Base-by-base conservation (phyloP, 2,329 filamentous ascomycete genomes). In the Metarhizium rileyi region DNA sequence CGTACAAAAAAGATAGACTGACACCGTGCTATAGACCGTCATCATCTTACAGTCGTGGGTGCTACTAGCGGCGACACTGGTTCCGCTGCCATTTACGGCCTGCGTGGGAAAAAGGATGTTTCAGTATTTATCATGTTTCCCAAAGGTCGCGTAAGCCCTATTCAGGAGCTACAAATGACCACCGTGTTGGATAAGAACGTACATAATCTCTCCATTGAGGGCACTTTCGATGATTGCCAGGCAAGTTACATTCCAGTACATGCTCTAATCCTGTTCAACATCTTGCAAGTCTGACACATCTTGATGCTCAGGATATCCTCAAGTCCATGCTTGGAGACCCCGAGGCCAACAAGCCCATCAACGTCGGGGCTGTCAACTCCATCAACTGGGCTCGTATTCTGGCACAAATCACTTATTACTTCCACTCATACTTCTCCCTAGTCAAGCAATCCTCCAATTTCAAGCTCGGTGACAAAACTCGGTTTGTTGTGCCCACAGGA, bases 81-180 rank as follows among this genome's bases (percentile, higher is more conserved):
- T 23, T 95, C 89, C 26, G 91, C 91, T 10, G 93, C 93, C 56
- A 97, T 98, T 59, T 96, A 97, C 63, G 93, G 93, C 50, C 76
- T 98, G 49, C 76, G 90, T 46, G 90, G 90, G 49, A 97, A 97
- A 81, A 90, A 95, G 70, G 93, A 98, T 75, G 87, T 96, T 16
- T 94, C 89, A 0, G 87, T 97, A 48, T 93, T 95, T 72, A 97
- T 98, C 64, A 78, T 97, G 61, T 86, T 91, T 67, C 93, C 93
- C 25, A 87, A 93, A 67, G 91, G 90, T 54, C 86, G 89, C 57
- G 86, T 97, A 54, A 90, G 85, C 64, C 87, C 90, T 14, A 86
- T 97, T 50, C 93, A 97, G 68, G 89, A 97, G 68, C 86, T 87
- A 4, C 93, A 97, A 71, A 97, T 97, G 93, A 96, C 90, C 1